Evolutionary conservation across 2,329 filamentous ascomycete genomes (phyloP).

Genomic region (Pyrenophora graminea): DNA sequence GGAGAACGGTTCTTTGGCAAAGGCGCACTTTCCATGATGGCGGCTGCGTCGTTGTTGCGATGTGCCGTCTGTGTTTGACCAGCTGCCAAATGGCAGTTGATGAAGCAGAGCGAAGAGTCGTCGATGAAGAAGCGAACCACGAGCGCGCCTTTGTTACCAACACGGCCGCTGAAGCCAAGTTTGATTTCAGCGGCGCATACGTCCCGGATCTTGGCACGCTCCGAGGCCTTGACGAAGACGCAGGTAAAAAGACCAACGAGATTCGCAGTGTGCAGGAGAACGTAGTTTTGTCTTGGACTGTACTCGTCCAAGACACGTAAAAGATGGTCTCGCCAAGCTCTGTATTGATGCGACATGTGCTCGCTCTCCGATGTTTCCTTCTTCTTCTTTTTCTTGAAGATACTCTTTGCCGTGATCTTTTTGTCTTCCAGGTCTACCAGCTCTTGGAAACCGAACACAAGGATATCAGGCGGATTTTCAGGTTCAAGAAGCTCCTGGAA

Average conservation of each 20-base stretch:
- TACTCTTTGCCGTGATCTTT: conserved; percentile 92
- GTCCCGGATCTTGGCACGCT: conserved; percentile 76
- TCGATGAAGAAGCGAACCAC: conserved; percentile 91
- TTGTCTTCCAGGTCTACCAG: conserved; percentile 98
- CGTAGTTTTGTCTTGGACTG: conserved; percentile 78
- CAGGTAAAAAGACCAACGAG: conserved; percentile 95
- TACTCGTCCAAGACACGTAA: conserved; percentile 80
- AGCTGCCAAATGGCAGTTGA: conserved; percentile 96
- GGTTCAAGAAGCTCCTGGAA: conserved; percentile 77
- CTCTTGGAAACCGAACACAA: conserved; percentile 97
- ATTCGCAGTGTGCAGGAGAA: conserved; percentile 83
- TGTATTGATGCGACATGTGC: conserved; percentile 94
- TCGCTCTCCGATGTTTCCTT: conserved; percentile 86
- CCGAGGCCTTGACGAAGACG: conserved; percentile 84
- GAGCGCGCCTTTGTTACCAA: conserved; percentile 96
- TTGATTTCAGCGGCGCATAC: conserved; percentile 85
- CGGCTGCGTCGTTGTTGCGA: conserved; percentile 89
- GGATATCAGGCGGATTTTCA: conserved; percentile 81
- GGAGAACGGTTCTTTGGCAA: conserved; percentile 75
- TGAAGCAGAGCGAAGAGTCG: conserved; percentile 90
- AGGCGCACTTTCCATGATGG: conserved; percentile 78
- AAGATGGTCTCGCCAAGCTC: conserved; percentile 92
- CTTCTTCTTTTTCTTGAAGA: conserved; percentile 76
- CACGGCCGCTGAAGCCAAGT: conserved; percentile 90
- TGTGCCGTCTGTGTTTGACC: conserved; percentile 88